A percentile compares a stretch with the other conserved stretches of the same genome.
These are phyloP conservation scores for Aspergillus kassunensis DNA, from an alignment of 495 filamentous ascomycete genomes.

Conservation along the genomic window DNA sequence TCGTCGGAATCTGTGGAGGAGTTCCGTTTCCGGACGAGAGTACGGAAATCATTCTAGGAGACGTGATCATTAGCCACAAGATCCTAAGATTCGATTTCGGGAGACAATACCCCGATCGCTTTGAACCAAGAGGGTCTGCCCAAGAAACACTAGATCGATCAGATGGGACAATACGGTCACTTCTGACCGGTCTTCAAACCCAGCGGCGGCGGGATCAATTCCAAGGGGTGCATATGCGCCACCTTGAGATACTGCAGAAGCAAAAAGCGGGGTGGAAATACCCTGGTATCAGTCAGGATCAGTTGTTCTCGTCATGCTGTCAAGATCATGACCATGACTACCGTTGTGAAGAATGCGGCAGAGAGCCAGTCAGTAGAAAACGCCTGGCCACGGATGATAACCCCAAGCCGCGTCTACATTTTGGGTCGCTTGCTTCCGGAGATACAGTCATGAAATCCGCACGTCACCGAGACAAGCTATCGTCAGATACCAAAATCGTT, in stretches of 20 bases:
- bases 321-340: background rate
- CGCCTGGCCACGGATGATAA: background rate
- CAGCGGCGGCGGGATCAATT: background rate
- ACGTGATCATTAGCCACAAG: background rate
- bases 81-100: background rate
- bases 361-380: background rate
- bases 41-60: background rate
- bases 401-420: background rate
- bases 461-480: constrained; percentile 13
- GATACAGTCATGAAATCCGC: constrained; percentile 17
- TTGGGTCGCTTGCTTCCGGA: constrained; percentile 14
- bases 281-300: background rate
- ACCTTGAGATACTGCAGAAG: background rate
- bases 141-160: background rate
- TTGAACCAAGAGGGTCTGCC: background rate
- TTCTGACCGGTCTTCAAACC: background rate
- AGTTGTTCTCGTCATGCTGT: background rate
- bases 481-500: constrained; percentile 18
- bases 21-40: background rate
- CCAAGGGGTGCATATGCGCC: background rate
- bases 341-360: background rate
- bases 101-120: background rate
- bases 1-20: background rate
- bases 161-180: background rate
- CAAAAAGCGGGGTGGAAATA: background rate